Base-by-base conservation (phyloP, 768 basidiomycete species). In the Russula olivacea region DNA sequence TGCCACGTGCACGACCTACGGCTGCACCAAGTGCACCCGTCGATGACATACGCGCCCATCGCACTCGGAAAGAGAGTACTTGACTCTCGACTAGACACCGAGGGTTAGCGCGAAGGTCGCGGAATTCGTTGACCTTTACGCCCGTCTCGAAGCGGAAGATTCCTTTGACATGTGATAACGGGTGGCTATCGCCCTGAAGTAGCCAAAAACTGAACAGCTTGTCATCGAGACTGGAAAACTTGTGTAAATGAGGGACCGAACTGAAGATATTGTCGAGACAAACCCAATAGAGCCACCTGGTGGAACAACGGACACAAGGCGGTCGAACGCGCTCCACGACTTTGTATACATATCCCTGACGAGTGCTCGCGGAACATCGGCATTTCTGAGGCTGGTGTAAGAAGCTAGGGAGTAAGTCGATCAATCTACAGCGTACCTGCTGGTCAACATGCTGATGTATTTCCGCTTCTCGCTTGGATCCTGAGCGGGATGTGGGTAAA, bases 281-380 rank as follows among this genome's bases (percentile, higher is more conserved):
- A 70, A 91, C 88, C 91, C 91, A 60, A 93, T 93, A 0, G 89
- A 90, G 8, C 91, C 91, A 11, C 91, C 91, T 0, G 91, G 91
- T n/a, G 91, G 90, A 0, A 93, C 90, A 64, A 93, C 91, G 5
- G 89, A 88, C 19, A 93, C 88, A 7, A 94, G 81, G 11, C 91
- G 84, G 71, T 93, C 91, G 69, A 94, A 93, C 2, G 91, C 91
- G 71, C 89, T 91, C 91, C 92, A 93, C 66, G 88, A 91, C 74
- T 93, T 93, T 28, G 90, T 92, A 71, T 93, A 93, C 88, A 91
- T 89, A 68, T 93, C 91, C 61, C 91, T 83, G 51, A 92, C 91
- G 21, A 91, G 79, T 1, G 89, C 88, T 55, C 91, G 83, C 12
- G 91, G 88, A 28, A 91, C 86, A 71, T 92, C 91, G 17, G 89